These are phyloP conservation scores for Oidium heveae DNA, from an alignment of 2,329 filamentous ascomycete genomes.

Conservation along the genomic window DNA sequence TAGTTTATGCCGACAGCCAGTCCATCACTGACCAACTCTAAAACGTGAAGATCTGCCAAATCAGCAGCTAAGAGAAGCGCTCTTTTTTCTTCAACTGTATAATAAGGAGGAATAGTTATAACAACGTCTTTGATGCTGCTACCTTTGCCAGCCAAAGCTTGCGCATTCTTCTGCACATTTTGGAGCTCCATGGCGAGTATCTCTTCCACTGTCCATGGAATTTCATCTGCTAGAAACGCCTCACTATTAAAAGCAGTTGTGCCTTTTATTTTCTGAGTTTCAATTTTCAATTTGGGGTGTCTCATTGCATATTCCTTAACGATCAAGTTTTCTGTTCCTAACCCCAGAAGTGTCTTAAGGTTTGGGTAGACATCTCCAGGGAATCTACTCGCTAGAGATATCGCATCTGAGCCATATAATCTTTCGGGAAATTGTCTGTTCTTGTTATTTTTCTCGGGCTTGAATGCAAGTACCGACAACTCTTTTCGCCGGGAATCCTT, in stretches of 20 bases:
- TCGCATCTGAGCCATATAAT: constrained; percentile 73
- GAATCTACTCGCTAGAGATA: constrained; percentile 67
- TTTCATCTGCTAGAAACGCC: constrained; percentile 34
- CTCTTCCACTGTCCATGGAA: constrained; percentile 65
- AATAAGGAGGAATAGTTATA: constrained; percentile 75
- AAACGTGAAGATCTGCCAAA: constrained; percentile 64
- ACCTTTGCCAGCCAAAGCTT: constrained; percentile 53
- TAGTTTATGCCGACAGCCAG: constrained; percentile 88
- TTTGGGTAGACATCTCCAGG: constrained; percentile 89
- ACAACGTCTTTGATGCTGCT: constrained; percentile 56
- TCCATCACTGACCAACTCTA: constrained; percentile 69
- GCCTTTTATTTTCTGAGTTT: constrained; percentile 29
- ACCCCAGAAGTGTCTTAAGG: constrained; percentile 70
- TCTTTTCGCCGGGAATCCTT: constrained; percentile 98
- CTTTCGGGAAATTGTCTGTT: constrained; percentile 58
- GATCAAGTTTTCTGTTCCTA: constrained; percentile 32
- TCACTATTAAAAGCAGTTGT: constrained; percentile 65
- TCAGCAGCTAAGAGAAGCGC: constrained; percentile 66
- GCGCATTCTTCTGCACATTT: constrained; percentile 73
- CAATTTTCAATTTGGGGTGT: constrained; percentile 55
- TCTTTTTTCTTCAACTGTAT: constrained; percentile 70
- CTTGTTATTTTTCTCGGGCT: constrained; percentile 45
- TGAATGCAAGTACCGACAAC: constrained; percentile 73
- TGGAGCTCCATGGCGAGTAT: constrained; percentile 88
- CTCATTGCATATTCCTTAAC: constrained; percentile 46